phyloP scores from a whole-genome alignment of 2,329 filamentous ascomycete species.

The Phaeosphaeriaceae sp. region DNA sequence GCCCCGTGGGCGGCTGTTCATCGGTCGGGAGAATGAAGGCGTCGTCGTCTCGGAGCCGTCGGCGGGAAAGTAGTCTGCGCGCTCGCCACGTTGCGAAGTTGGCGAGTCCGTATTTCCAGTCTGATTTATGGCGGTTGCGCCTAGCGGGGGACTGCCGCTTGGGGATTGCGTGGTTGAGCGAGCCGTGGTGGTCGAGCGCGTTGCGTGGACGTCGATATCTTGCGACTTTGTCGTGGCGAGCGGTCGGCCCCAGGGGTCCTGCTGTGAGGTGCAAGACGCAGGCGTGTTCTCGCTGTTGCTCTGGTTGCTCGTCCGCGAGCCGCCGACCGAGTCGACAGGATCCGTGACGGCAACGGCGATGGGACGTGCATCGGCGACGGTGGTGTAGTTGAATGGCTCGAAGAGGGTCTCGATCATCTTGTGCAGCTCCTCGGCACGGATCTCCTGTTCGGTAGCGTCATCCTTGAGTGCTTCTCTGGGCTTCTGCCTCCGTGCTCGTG shows the following conservation, averaged over 20 bases:
- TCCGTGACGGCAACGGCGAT: constrained; percentile 36
- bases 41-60: constrained; percentile 34
- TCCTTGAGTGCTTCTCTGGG: constrained; percentile 90
- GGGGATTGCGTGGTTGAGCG: constrained; percentile 56
- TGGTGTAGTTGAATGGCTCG: constrained; percentile 92
- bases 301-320: constrained; percentile 44
- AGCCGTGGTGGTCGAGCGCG: constrained; percentile 43
- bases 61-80: constrained; percentile 43
- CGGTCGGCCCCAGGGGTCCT: constrained; percentile 43
- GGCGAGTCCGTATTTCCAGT: constrained; percentile 36
- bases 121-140: constrained; percentile 32
- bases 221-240: constrained; percentile 40
- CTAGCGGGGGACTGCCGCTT: constrained; percentile 56
- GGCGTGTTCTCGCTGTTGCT: constrained; percentile 42
- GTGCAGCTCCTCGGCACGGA: constrained; percentile 91
- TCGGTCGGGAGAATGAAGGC: constrained; percentile 48
- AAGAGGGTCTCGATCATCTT: constrained; percentile 94
- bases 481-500: constrained; percentile 89
- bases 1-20: constrained; percentile 59
- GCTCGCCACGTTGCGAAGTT: constrained; percentile 44
- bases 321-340: constrained; percentile 34
- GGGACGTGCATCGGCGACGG: constrained; percentile 75
- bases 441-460: constrained; percentile 93
- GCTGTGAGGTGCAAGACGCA: constrained; percentile 38
- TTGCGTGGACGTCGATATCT: constrained; percentile 47